Evolutionary conservation across 2,329 filamentous ascomycete species (phyloP).

Genomic region (Bipolaris victoriae): DNA sequence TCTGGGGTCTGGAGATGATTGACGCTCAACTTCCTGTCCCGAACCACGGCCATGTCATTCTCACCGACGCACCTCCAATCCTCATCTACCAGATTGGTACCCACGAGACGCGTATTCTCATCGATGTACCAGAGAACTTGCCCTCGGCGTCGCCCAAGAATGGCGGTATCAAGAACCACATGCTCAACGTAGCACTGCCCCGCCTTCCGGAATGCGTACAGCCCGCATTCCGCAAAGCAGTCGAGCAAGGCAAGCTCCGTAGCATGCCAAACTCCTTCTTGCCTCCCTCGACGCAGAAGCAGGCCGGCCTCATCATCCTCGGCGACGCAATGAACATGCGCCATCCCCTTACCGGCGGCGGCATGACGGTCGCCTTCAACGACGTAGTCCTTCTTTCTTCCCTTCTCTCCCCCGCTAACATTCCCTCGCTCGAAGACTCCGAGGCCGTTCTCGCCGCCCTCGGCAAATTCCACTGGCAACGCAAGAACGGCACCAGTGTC

Average conservation of each 20-base stretch:
- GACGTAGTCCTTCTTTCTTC: slow-evolving; percentile 81
- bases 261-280: slow-evolving; percentile 98
- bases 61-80: slow-evolving; percentile 77
- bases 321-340: slow-evolving; percentile 99
- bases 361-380: slow-evolving; percentile 97
- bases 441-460: slow-evolving; percentile 71
- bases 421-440: slow-evolving; percentile 74
- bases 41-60: slow-evolving; percentile 84
- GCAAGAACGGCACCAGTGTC: slow-evolving; percentile 81
- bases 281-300: slow-evolving; percentile 74
- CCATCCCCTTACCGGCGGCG: slow-evolving; percentile 95
- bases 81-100: slow-evolving; percentile 97
- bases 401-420: slow-evolving; percentile 70
- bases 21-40: slow-evolving; percentile 79
- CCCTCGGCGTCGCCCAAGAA: slow-evolving; percentile 73
- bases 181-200: slow-evolving; percentile 79
- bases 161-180: slow-evolving; percentile 85
- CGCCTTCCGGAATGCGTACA: slow-evolving; percentile 73
- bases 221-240: slow-evolving; percentile 74
- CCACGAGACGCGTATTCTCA: slow-evolving; percentile 86
- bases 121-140: slow-evolving; percentile 82
- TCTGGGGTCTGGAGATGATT: slow-evolving; percentile 91
- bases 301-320: slow-evolving; percentile 77
- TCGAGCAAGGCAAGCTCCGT: slow-evolving; percentile 77
- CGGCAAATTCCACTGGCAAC: slow-evolving; percentile 80